Evolutionary conservation across 2,329 filamentous ascomycete genomes (phyloP).

Genomic region (Fusarium illudens): DNA sequence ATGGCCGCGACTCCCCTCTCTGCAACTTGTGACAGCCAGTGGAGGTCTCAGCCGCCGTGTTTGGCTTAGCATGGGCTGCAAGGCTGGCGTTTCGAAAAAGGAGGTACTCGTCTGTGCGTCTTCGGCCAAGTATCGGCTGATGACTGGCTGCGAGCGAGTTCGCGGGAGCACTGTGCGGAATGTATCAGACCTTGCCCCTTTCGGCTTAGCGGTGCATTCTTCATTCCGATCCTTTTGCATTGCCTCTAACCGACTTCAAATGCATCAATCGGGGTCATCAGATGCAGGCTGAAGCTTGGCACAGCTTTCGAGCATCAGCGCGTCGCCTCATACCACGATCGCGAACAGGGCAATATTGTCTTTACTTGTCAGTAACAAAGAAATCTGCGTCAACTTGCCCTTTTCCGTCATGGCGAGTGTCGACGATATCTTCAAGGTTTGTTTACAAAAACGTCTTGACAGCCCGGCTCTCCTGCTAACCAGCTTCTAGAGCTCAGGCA

Average conservation of each 20-base stretch:
- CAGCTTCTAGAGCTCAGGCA: conserved; percentile 47
- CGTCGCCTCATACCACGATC: conserved; percentile 4
- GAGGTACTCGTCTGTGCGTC: conserved; percentile 1
- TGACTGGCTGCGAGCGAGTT: neutral
- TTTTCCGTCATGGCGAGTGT: conserved; percentile 60
- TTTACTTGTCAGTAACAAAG: neutral
- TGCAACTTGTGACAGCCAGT: conserved; percentile 26
- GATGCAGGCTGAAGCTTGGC: conserved; percentile 10
- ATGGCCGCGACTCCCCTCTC: conserved; percentile 17
- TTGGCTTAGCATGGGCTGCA: neutral
- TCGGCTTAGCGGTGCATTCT: conserved; percentile 7
- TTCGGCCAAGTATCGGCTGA: conserved; percentile 17
- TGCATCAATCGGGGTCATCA: conserved; percentile 24
- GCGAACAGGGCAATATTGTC: conserved; percentile 2
- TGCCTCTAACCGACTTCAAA: conserved; percentile 7
- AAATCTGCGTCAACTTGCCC: neutral
- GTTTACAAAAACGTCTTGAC: neutral
- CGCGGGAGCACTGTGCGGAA: conserved; percentile 18
- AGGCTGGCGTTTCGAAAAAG: conserved; percentile 1
- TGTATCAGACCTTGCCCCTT: neutral
- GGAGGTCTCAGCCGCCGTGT: conserved; percentile 2
- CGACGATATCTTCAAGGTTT: conserved; percentile 66
- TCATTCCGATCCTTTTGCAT: conserved; percentile 13
- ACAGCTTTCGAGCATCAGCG: neutral
- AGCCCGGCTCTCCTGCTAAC: conserved; percentile 18